These are phyloP conservation scores for Dalbergia cultrata DNA, from an alignment of 306 rosid genomes.

Conservation along the genomic window DNA sequence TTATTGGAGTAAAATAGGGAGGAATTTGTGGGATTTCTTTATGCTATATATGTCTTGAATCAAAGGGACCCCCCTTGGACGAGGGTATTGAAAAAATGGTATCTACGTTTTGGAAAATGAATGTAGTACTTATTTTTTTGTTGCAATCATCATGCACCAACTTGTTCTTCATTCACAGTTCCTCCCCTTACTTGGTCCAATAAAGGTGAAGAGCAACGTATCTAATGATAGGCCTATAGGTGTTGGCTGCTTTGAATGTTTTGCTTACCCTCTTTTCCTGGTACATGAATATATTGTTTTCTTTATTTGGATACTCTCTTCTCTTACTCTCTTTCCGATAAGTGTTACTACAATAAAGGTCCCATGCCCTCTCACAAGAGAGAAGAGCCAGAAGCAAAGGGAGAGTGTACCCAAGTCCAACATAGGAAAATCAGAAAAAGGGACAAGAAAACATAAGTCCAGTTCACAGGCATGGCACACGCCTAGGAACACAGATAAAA, in stretches of 20 bases:
- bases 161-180: constrained; percentile 6
- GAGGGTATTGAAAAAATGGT: neutral
- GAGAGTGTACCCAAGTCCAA: too few species aligned
- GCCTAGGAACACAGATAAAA: too few species aligned
- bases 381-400: too few species aligned
- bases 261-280: neutral
- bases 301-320: too few species aligned
- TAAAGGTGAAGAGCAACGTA: constrained; percentile 24
- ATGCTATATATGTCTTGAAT: neutral
- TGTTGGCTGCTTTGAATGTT: constrained; percentile 15
- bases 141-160: constrained; percentile 15
- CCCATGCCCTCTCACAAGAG: too few species aligned
- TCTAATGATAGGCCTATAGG: neutral
- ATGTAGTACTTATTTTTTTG: constrained; percentile 5
- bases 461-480: too few species aligned
- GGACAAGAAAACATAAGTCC: too few species aligned
- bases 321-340: too few species aligned
- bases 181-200: neutral
- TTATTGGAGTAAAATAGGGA: neutral
- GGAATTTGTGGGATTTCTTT: neutral
- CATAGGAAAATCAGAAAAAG: too few species aligned
- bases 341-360: too few species aligned
- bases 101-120: neutral
- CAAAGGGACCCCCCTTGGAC: neutral
- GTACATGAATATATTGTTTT: constrained; percentile 21